Base-by-base conservation (phyloP, 495 filamentous ascomycete species). In the Aspergillus coremiiformis region DNA sequence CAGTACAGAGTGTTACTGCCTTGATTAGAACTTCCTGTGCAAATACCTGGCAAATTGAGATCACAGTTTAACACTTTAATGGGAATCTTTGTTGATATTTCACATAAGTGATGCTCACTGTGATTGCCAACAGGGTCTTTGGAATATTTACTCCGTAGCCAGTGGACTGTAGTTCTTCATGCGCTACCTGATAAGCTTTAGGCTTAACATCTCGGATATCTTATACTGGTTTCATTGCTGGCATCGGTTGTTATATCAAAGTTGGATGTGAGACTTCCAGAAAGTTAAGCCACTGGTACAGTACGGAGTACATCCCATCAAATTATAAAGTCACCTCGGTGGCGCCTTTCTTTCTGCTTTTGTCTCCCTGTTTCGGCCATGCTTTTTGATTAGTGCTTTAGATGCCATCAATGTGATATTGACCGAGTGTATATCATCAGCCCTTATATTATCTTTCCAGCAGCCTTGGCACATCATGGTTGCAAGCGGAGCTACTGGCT, bases 401-500 rank as follows among this genome's bases (percentile, higher is more conserved):
- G 22, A 2, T 44, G 21, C 42, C n/a, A 26, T 35, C 12, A n/a
- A 35, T 10, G 14, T 15, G 32, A 35, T 15, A 9, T 35, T 35
- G 12, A 35, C 11, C 32, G 32, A 35, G 14, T n/a, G 12, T 35
- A 35, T 14, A 14, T 15, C n/a, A 5, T 15, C 32, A 35, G 2
- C n/a, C 14, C 32, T 14, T 35, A 35, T n/a, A 3, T 35, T 35
- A n/a, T 5, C 32, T 8, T 4, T 14, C 11, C 8, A 11, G 20
- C 35, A n/a, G 2, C 21, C 20, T 35, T 15, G 4, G 14, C 22
- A 21, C 43, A 29, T 47, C 3, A 67, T 64, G 61, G 37, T 37
- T 29, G 39, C 43, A 9, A 24, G 42, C 3, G 23, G 48, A 4
- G n/a, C 26, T 10, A 30, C 30, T 4, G 21, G 44, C n/a, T 55